A percentile compares a stretch with the other conserved stretches of the same genome.
phyloP scores from a whole-genome alignment of 306 rosid genomes.

The Carpinus fangiana region DNA sequence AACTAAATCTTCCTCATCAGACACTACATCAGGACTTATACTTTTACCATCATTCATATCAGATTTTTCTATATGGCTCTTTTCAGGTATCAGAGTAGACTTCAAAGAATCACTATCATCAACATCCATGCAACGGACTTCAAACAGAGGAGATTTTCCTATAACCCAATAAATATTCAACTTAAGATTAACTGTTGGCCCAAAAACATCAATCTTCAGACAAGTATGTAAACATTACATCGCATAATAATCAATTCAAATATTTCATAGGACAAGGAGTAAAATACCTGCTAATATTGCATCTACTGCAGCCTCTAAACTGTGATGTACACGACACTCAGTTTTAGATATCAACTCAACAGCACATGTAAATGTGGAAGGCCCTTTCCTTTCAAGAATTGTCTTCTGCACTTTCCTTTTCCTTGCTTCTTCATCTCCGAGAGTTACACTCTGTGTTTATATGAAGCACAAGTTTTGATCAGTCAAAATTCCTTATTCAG shows the following conservation, averaged over 20 bases:
- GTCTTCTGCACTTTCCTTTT: constrained; percentile 97
- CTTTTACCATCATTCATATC: constrained; percentile 35
- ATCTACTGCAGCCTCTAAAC: constrained; percentile 96
- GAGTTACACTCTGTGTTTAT: constrained; percentile 86
- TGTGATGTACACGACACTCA: constrained; percentile 87
- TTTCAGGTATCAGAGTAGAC: constrained; percentile 51
- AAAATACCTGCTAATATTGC: constrained; percentile 84
- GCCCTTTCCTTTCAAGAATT: constrained; percentile 95
- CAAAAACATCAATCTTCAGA: constrained; percentile 16
- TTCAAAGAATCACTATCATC: constrained; percentile 44
- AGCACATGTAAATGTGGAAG: constrained; percentile 94
- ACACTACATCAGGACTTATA: constrained; percentile 41
- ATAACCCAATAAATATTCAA: constrained; percentile 5
- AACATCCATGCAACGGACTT: constrained; percentile 69
- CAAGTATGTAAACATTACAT: constrained; percentile 10
- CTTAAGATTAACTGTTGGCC: constrained; percentile 14
- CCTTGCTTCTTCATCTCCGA: constrained; percentile 98
- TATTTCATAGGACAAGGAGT: constrained; percentile 15
- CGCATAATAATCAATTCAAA: constrained; percentile 16
- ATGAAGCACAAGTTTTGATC: constrained; percentile 21
- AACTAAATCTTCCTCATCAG: constrained; percentile 47
- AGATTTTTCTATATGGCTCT: constrained; percentile 28
- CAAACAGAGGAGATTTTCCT: constrained; percentile 88
- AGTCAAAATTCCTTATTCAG: constrained; percentile 19
- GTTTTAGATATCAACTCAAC: constrained; percentile 97